A percentile compares a stretch with the other conserved stretches of the same genome.
These are phyloP conservation scores for Stagonosporopsis tanaceti DNA, from an alignment of 2,329 filamentous ascomycete genomes.

Conservation along the genomic window DNA sequence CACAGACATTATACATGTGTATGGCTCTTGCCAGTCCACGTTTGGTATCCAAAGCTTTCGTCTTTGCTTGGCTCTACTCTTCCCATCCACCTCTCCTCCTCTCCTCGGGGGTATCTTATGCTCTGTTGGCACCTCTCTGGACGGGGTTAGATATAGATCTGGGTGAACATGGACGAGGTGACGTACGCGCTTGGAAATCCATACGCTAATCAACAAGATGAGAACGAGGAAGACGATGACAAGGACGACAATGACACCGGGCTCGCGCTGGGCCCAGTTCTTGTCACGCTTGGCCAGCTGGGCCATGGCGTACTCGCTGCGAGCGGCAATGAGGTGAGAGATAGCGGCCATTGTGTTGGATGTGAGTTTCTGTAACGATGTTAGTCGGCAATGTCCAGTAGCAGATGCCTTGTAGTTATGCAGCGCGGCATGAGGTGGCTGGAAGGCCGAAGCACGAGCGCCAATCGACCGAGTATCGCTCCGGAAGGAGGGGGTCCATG, in stretches of 20 bases:
- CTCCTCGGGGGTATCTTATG: slow-evolving; percentile 21
- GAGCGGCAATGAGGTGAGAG: slow-evolving; percentile 47
- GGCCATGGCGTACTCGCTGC: slow-evolving; percentile 48
- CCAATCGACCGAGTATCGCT: slow-evolving; percentile 15
- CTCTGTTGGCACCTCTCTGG: slow-evolving; percentile 11
- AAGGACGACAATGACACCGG: slow-evolving; percentile 70
- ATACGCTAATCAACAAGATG: slow-evolving; percentile 59
- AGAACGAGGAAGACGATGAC: slow-evolving; percentile 66
- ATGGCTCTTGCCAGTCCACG: slow-evolving; percentile 21
- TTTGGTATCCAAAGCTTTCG: slow-evolving; percentile 21
- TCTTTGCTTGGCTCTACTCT: slow-evolving; percentile 20
- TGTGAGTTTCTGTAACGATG: slow-evolving; percentile 32
- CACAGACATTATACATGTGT: slow-evolving; percentile 42
- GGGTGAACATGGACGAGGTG: not conserved
- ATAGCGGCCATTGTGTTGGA: slow-evolving; percentile 48
- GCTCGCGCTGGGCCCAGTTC: slow-evolving; percentile 66
- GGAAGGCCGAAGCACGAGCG: slow-evolving; percentile 9
- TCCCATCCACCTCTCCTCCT: slow-evolving; percentile 18
- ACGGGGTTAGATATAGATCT: not conserved
- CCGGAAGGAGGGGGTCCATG: slow-evolving; percentile 11
- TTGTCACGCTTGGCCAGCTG: slow-evolving; percentile 61
- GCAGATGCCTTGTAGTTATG: not conserved
- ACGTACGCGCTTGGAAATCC: slow-evolving; percentile 57
- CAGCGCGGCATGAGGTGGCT: slow-evolving; percentile 6
- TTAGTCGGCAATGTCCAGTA: slow-evolving; percentile 24